Conservation (phyloP, 73 alveolate genomes). For the Paramecium sexaurelia region DNA sequence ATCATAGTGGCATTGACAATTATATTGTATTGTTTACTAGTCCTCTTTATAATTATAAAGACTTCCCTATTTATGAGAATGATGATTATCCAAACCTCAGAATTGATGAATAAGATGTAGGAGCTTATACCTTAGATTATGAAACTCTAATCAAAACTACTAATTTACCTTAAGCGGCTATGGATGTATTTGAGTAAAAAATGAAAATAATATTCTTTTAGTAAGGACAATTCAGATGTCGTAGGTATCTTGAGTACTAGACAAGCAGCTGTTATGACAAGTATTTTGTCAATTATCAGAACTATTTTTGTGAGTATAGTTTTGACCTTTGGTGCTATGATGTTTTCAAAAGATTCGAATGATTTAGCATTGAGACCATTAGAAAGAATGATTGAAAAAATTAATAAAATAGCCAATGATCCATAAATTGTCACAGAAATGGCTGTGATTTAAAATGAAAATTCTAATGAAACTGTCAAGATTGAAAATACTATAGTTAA, state of each 20-base stretch:
- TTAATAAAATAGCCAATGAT: slow-evolving; percentile 68
- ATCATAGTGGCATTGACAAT: neutral
- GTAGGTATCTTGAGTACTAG: slow-evolving; percentile 69
- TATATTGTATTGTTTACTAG: neutral
- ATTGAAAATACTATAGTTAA: slow-evolving; percentile 93
- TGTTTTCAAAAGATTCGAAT: slow-evolving; percentile 83
- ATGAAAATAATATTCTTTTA: neutral
- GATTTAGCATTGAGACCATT: slow-evolving; percentile 84
- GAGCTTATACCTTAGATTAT: neutral
- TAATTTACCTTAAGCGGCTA: neutral
- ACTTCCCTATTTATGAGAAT: neutral
- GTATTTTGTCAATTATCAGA: slow-evolving; percentile 78
- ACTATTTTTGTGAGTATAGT: slow-evolving; percentile 77
- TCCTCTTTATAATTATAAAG: neutral
- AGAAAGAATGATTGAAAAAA: slow-evolving; percentile 86
- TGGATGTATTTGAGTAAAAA: neutral
- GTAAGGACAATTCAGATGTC: neutral
- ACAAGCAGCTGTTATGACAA: slow-evolving; percentile 65
- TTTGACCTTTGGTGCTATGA: slow-evolving; percentile 74
- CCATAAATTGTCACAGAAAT: slow-evolving; percentile 64
- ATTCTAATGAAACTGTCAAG: slow-evolving; percentile 88
- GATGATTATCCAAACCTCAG: slow-evolving; percentile 17
- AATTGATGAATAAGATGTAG: slow-evolving; percentile 43
- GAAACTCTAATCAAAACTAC: neutral
- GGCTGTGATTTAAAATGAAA: slow-evolving; percentile 54